Evolutionary conservation across 257 asterid species (phyloP).

Genomic region (Petunia secreta): DNA sequence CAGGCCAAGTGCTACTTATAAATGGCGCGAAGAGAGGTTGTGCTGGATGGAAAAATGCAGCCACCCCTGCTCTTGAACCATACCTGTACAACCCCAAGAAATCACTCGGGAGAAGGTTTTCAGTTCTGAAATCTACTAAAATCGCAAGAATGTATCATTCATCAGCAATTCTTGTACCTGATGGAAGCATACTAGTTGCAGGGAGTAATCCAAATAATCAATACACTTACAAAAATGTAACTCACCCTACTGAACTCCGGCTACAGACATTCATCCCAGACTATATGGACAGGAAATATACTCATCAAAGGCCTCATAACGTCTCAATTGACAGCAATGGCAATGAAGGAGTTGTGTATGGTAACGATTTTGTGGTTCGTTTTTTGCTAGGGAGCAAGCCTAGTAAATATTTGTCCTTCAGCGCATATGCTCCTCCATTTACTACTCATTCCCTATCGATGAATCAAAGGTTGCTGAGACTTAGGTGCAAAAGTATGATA

Average conservation of each 20-base stretch:
- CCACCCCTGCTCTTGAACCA: constrained; percentile 49
- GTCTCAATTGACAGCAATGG: constrained; percentile 34
- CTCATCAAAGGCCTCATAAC: constrained; percentile 47
- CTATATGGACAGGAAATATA: constrained; percentile 43
- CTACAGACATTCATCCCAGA: constrained; percentile 58
- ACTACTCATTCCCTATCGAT: constrained; percentile 64
- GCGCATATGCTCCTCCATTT: constrained; percentile 60
- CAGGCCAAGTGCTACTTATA: constrained; percentile 62
- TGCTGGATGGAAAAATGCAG: constrained; percentile 49
- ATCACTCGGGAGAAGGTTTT: constrained; percentile 44
- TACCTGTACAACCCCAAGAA: constrained; percentile 58
- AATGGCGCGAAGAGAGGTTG: constrained; percentile 56
- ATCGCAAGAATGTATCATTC: constrained; percentile 70
- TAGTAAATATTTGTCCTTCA: constrained; percentile 34
- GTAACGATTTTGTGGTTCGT: constrained; percentile 43
- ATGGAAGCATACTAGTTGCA: constrained; percentile 63
- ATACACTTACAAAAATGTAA: constrained; percentile 41
- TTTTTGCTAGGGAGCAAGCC: constrained; percentile 34
- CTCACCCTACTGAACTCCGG: constrained; percentile 61
- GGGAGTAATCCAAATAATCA: constrained; percentile 61
- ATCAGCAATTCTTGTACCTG: constrained; percentile 53
- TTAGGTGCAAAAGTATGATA: constrained; percentile 42
- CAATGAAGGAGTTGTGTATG: constrained; percentile 40
- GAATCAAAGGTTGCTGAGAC: constrained; percentile 66
- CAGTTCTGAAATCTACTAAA: constrained; percentile 42